These are phyloP conservation scores for Penstemon davidsonii DNA, from an alignment of 257 asterid species.

Conservation along the genomic window DNA sequence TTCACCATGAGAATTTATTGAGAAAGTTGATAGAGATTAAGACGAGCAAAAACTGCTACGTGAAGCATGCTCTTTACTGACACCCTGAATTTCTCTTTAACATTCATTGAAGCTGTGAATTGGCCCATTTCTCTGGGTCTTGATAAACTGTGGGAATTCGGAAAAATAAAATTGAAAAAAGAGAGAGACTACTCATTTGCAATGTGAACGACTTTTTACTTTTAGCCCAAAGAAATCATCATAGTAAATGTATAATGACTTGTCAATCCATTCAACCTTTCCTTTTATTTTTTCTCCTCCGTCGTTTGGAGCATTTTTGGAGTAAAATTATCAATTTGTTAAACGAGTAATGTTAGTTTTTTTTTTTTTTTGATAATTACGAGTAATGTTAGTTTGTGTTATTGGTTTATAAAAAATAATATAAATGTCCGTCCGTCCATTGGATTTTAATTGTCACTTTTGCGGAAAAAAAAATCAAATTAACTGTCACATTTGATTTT, in stretches of 20 bases:
- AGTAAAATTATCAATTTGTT: background rate
- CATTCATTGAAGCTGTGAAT: constrained; percentile 6
- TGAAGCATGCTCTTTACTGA: constrained; percentile 48
- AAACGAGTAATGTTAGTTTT: no score
- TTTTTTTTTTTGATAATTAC: no score
- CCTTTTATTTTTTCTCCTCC: no score
- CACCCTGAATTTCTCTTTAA: constrained; percentile 32
- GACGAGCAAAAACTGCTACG: constrained; percentile 32
- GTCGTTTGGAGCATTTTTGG: background rate
- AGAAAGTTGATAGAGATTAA: constrained; percentile 12
- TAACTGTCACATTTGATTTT: no score
- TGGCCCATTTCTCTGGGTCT: constrained; percentile 17
- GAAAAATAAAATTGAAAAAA: background rate
- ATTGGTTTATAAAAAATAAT: no score
- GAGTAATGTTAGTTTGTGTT: no score
- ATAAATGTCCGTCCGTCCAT: no score
- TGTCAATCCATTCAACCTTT: no score
- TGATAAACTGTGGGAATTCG: background rate
- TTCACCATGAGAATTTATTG: constrained; percentile 28
- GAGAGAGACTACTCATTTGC: no score
- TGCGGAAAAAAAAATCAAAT: no score
- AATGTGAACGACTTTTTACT: background rate
- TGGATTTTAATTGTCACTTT: no score
- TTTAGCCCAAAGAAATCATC: background rate
- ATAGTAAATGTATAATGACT: background rate